A percentile compares a stretch with the other conserved stretches of the same genome.
phyloP scores from a whole-genome alignment of 805 yeast species.

The Lipomyces starkeyi region DNA sequence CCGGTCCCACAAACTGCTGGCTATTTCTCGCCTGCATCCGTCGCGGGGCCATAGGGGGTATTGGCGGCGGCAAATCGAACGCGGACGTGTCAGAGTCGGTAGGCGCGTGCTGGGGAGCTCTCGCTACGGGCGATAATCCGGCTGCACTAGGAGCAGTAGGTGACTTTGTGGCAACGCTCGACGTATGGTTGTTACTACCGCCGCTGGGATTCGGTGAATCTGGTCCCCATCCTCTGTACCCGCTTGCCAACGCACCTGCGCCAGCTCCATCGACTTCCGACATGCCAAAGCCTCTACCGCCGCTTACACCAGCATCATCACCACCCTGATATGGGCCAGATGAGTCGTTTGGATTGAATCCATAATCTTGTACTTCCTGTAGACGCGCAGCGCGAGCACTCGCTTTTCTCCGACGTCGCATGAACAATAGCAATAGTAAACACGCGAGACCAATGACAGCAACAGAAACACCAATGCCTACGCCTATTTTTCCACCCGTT shows the following conservation, averaged over 20 bases:
- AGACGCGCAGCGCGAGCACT: slow-evolving; percentile 8
- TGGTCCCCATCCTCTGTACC: slow-evolving; percentile 37
- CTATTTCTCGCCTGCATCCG: slow-evolving; percentile 13
- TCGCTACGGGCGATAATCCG: neutral
- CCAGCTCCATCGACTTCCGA: slow-evolving; percentile 13
- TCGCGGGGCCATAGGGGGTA: slow-evolving; percentile 28
- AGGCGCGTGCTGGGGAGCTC: neutral
- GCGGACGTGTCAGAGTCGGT: slow-evolving; percentile 2
- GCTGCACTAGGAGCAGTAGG: slow-evolving; percentile 5
- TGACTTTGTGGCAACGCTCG: neutral
- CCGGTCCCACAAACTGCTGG: neutral
- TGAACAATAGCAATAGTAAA: slow-evolving; percentile 13
- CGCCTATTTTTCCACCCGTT: slow-evolving; percentile 35
- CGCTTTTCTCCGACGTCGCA: slow-evolving; percentile 18
- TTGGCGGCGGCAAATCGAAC: slow-evolving; percentile 18
- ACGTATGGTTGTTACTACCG: neutral
- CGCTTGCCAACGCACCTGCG: slow-evolving; percentile 12
- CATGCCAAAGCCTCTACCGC: slow-evolving; percentile 16
- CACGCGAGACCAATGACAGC: slow-evolving; percentile 28
- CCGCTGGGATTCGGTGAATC: slow-evolving; percentile 16
- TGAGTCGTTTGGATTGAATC: slow-evolving; percentile 16
- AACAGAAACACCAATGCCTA: slow-evolving; percentile 35
- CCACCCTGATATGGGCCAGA: slow-evolving; percentile 13
- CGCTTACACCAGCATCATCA: slow-evolving; percentile 9
- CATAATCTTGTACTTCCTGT: slow-evolving; percentile 31